A percentile compares a stretch with the other conserved stretches of the same genome.
Conservation (phyloP, 768 basidiomycete genomes). For the Mycena kentingensis region DNA sequence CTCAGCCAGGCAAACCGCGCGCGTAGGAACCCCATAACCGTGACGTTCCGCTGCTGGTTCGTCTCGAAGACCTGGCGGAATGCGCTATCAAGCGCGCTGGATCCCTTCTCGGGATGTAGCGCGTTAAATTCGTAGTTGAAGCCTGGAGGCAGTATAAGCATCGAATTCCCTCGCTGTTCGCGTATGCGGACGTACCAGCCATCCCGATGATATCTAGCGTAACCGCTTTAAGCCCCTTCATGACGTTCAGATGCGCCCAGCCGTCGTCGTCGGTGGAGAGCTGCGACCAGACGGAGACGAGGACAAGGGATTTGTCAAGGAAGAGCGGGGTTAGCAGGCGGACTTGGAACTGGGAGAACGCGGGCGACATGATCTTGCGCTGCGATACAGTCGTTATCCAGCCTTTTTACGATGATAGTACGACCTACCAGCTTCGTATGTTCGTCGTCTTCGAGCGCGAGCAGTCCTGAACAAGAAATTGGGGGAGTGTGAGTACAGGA, state of each 20-base stretch:
- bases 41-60: not conserved
- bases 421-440: constrained; percentile 7
- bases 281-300: constrained; percentile 17
- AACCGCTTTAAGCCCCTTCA: constrained; percentile 48
- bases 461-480: not conserved
- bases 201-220: constrained; percentile 44
- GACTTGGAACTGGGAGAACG: constrained; percentile 44
- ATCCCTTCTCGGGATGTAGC: not conserved
- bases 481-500: too few relatives aligned
- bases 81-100: not conserved
- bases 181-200: not conserved
- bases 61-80: constrained; percentile 1
- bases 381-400: not conserved
- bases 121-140: constrained; percentile 8
- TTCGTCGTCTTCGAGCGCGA: constrained; percentile 8
- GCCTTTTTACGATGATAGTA: not conserved
- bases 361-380: constrained; percentile 28
- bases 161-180: too few relatives aligned
- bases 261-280: not conserved
- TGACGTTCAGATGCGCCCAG: constrained; percentile 40
- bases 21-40: not conserved
- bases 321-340: constrained; percentile 39
- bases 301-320: constrained; percentile 36
- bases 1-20: not conserved
- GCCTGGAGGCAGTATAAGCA: not conserved